Evolutionary conservation across 225 moss, liverwort and hornwort species (phyloP).

Genomic region (Pseudisothecium myosuroides): DNA sequence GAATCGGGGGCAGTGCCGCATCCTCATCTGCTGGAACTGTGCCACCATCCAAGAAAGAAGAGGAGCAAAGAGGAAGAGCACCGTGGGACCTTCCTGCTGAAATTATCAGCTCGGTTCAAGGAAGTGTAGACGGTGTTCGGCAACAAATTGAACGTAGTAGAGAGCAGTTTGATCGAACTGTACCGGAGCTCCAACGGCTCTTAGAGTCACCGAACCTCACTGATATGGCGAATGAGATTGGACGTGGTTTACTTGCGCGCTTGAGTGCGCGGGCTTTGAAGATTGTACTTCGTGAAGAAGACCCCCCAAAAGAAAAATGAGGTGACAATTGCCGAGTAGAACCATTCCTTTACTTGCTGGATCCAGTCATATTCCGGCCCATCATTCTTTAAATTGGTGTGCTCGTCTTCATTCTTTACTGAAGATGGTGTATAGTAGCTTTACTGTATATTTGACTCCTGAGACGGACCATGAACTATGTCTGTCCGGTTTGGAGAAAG

Average conservation of each 20-base stretch:
- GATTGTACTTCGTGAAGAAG: constrained; percentile 46
- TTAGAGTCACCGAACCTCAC: constrained; percentile 41
- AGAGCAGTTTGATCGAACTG: constrained; percentile 34
- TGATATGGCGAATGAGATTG: constrained; percentile 48
- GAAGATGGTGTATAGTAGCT: constrained; percentile 8
- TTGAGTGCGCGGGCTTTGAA: constrained; percentile 53
- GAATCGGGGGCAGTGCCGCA: constrained; percentile 25
- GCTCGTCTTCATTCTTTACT: not conserved
- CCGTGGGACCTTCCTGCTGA: constrained; percentile 55
- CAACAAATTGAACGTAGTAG: constrained; percentile 33
- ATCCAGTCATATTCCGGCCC: not conserved
- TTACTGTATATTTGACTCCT: constrained; percentile 11
- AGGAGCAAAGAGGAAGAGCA: constrained; percentile 23
- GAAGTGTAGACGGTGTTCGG: constrained; percentile 37
- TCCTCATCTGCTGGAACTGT: not conserved
- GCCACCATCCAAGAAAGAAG: constrained; percentile 4
- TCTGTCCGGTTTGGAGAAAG: constrained; percentile 5
- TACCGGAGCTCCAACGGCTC: constrained; percentile 49
- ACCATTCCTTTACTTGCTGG: not conserved
- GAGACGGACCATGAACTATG: constrained; percentile 12
- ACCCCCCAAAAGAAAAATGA: constrained; percentile 15
- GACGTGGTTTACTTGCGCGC: constrained; percentile 45
- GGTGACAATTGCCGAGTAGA: not conserved
- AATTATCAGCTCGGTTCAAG: constrained; percentile 29
- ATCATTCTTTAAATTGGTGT: constrained; percentile 14